Evolutionary conservation across 2,329 filamentous ascomycete genomes (phyloP).

Genomic region (Myriangium duriaei): DNA sequence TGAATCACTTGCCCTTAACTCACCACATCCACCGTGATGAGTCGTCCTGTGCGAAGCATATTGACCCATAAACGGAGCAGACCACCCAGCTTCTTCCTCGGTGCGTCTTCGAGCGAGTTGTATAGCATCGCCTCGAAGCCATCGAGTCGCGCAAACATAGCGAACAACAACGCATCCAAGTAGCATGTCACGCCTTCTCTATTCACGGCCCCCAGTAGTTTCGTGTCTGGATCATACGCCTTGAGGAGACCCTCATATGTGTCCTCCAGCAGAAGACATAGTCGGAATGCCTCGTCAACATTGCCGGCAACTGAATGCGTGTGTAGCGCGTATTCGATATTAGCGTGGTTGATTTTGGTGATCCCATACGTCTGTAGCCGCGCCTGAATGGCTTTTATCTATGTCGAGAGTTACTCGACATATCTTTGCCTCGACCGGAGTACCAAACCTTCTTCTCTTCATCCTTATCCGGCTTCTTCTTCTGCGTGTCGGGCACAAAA

Average conservation of each 20-base stretch:
- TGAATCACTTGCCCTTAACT: no score
- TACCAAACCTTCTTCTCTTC: slow-evolving; percentile 36
- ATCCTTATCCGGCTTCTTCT: slow-evolving; percentile 44
- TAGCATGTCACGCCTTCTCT: slow-evolving; percentile 84
- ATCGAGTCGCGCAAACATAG: slow-evolving; percentile 85
- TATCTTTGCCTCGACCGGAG: neutral
- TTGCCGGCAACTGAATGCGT: slow-evolving; percentile 57
- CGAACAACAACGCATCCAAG: slow-evolving; percentile 78
- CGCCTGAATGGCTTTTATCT: slow-evolving; percentile 42
- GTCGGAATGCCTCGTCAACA: slow-evolving; percentile 58
- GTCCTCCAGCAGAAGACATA: slow-evolving; percentile 67
- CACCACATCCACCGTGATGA: slow-evolving; percentile 79
- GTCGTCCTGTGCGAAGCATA: slow-evolving; percentile 67
- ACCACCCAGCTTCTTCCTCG: slow-evolving; percentile 59
- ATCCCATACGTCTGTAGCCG: slow-evolving; percentile 43
- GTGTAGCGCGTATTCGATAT: slow-evolving; percentile 49
- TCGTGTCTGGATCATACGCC: slow-evolving; percentile 57
- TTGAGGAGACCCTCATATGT: slow-evolving; percentile 68
- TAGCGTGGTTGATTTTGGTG: slow-evolving; percentile 44
- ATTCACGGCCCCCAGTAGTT: slow-evolving; percentile 77
- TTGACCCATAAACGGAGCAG: slow-evolving; percentile 87
- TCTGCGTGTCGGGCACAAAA: slow-evolving; percentile 47
- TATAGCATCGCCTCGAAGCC: slow-evolving; percentile 90
- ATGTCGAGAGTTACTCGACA: neutral
- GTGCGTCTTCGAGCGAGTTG: slow-evolving; percentile 61